Evolutionary conservation across 495 filamentous ascomycete species (phyloP).

Genomic region (Penicillium bovifimosum): DNA sequence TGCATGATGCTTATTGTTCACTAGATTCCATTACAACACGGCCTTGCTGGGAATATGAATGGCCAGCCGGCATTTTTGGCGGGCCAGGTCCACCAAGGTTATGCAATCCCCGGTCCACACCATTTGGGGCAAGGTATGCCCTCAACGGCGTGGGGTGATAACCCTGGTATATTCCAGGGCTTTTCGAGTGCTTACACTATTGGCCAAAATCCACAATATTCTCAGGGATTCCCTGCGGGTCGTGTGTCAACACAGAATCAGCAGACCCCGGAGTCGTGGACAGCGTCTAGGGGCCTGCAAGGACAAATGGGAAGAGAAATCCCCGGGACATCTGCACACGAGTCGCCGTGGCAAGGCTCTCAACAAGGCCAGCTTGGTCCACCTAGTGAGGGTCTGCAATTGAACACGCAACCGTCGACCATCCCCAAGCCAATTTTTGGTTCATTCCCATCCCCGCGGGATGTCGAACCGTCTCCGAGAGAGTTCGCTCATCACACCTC

Average conservation of each 20-base stretch:
- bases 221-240: background rate
- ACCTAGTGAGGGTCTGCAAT: background rate
- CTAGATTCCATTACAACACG: background rate
- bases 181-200: background rate
- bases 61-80: background rate
- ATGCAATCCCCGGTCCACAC: background rate
- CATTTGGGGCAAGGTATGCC: background rate
- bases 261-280: background rate
- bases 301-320: slow-evolving; percentile 15
- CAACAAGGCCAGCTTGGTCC: background rate
- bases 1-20: background rate
- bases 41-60: background rate
- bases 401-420: background rate
- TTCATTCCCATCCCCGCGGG: slow-evolving; percentile 8
- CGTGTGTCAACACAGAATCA: background rate
- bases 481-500: slow-evolving; percentile 1
- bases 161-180: background rate
- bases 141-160: background rate
- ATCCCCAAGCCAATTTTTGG: slow-evolving; percentile 4
- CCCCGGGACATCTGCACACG: slow-evolving; percentile 44
- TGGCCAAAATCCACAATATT: background rate
- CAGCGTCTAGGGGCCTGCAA: background rate
- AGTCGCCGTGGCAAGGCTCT: slow-evolving; percentile 23
- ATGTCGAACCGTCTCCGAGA: slow-evolving; percentile 1
- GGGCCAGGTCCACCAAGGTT: background rate